Conservation (phyloP, 2,329 filamentous ascomycete species). For the Fusarium citri region DNA sequence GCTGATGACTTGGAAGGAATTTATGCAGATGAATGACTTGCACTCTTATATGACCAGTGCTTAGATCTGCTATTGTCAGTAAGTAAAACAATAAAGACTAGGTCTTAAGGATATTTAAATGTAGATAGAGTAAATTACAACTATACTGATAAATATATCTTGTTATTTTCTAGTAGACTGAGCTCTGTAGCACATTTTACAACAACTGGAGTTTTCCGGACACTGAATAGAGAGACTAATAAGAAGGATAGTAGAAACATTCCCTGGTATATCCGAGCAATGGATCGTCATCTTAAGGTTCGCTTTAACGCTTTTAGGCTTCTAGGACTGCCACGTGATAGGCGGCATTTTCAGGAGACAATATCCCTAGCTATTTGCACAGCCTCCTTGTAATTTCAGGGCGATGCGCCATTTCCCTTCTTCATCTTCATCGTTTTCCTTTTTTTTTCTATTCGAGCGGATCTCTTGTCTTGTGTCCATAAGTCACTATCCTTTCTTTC, state of each 20-base stretch:
- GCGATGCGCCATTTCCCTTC: neutral
- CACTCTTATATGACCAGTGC: neutral
- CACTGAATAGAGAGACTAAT: too few species aligned
- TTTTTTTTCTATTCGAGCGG: neutral
- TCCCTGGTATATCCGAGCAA: neutral
- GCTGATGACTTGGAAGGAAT: constrained; percentile 5
- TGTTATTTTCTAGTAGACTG: too few species aligned
- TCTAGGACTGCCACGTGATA: neutral
- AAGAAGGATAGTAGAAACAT: neutral
- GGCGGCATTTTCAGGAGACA: neutral
- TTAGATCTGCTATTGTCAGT: neutral
- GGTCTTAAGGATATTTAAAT: accelerated
- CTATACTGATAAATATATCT: too few species aligned
- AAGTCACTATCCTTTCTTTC: neutral
- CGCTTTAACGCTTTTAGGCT: neutral
- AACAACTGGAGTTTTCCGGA: too few species aligned
- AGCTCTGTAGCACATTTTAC: too few species aligned
- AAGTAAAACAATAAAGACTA: too few species aligned
- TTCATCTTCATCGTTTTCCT: neutral
- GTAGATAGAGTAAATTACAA: too few species aligned
- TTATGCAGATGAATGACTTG: neutral
- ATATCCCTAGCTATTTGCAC: neutral
- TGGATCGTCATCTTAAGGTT: neutral
- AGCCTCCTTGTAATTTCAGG: neutral
- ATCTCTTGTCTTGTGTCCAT: too few species aligned